These are phyloP conservation scores for Leishmania major DNA, from an alignment of 208 protist species.

Conservation along the genomic window DNA sequence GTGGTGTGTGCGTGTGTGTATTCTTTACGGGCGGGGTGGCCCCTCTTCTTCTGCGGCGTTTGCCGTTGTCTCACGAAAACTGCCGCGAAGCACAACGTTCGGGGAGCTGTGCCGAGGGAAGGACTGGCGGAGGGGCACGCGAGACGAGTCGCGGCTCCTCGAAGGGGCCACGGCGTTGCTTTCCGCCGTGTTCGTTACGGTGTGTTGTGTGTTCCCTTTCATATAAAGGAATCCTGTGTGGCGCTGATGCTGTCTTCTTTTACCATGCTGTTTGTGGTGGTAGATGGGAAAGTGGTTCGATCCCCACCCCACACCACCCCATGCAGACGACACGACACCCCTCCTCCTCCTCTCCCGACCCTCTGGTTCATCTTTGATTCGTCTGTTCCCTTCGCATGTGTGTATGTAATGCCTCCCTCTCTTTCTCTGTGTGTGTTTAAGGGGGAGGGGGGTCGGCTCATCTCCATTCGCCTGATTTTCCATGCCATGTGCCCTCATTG, in stretches of 20 bases:
- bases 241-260: not conserved
- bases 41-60: too few species aligned
- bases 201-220: not conserved
- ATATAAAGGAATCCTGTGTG: not conserved
- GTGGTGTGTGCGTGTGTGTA: too few species aligned
- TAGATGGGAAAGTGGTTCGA: not conserved
- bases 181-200: too few species aligned
- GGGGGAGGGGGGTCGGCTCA: too few species aligned
- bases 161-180: too few species aligned
- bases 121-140: not conserved
- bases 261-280: not conserved
- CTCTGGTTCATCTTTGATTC: not conserved
- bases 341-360: not conserved
- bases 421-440: too few species aligned
- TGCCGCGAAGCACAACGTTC: not conserved
- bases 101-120: not conserved
- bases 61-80: too few species aligned
- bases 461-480: too few species aligned
- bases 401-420: not conserved
- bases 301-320: not conserved
- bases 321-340: too few species aligned
- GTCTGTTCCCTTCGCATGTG: not conserved
- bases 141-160: not conserved
- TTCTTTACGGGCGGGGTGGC: too few species aligned
- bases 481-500: too few species aligned